Conservation (phyloP, 441 rosid genomes). For the Omphalea diandra region DNA sequence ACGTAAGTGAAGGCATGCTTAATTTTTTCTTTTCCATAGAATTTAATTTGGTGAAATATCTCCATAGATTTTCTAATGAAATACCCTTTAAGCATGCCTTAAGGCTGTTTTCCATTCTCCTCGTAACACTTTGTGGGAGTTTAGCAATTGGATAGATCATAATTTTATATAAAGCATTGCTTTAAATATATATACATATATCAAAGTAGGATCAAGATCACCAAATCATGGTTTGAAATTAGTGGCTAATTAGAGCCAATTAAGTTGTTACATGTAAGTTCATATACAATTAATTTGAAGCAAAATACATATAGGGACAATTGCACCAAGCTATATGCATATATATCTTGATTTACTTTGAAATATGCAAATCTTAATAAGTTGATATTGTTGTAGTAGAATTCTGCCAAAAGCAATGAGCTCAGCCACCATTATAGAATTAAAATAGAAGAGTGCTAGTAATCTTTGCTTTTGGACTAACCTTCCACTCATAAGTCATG, state of each 20-base stretch:
- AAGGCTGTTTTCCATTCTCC: not conserved
- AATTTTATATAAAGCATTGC: too few species aligned
- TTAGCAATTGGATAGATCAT: too few species aligned
- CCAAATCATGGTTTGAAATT: too few species aligned
- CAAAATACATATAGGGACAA: not conserved
- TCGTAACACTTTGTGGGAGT: not conserved
- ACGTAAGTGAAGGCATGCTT: constrained; percentile 12
- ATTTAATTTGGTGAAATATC: not conserved
- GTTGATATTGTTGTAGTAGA: constrained; percentile 12
- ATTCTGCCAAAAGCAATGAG: constrained; percentile 40
- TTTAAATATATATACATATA: too few species aligned
- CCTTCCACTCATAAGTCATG: constrained; percentile 32
- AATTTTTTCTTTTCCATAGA: not conserved
- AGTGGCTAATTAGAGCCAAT: not conserved
- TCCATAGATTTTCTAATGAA: not conserved
- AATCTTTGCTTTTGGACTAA: constrained; percentile 43
- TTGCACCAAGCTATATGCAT: too few species aligned
- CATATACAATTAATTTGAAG: not conserved
- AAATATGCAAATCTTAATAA: not conserved
- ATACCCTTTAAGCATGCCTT: not conserved
- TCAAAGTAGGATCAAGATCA: too few species aligned
- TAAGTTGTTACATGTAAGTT: not conserved
- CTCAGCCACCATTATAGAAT: constrained; percentile 38
- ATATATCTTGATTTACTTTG: too few species aligned
- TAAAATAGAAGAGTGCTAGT: constrained; percentile 27